Percentiles rank a stretch among this genome's conserved stretches.
Evolutionary conservation across 495 filamentous ascomycete species (phyloP).

Genomic region (Wilcoxina mikolae): DNA sequence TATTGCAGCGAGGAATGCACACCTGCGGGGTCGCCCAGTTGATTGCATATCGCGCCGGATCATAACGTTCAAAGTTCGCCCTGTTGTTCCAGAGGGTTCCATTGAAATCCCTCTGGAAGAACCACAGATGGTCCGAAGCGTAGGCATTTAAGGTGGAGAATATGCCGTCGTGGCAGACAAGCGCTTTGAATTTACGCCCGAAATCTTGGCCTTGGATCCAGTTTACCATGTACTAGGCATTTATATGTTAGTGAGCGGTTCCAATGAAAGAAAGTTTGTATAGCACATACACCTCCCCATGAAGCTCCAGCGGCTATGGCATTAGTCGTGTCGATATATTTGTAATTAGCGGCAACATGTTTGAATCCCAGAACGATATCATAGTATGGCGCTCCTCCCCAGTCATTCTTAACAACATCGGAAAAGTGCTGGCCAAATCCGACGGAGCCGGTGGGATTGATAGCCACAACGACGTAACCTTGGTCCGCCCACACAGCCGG

Average conservation of each 20-base stretch:
- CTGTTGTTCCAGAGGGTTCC: constrained; percentile 62
- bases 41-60: constrained; percentile 51
- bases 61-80: constrained; percentile 65
- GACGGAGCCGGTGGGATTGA: constrained; percentile 77
- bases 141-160: constrained; percentile 66
- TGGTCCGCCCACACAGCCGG: constrained; percentile 82
- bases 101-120: constrained; percentile 68
- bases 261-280: background rate
- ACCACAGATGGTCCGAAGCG: constrained; percentile 74
- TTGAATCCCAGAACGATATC: constrained; percentile 59
- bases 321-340: constrained; percentile 57
- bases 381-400: constrained; percentile 38
- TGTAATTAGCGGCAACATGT: constrained; percentile 52
- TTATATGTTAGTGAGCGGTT: background rate
- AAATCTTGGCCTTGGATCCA: constrained; percentile 59
- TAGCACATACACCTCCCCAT: constrained; percentile 49
- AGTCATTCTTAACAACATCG: constrained; percentile 59
- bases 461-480: constrained; percentile 64
- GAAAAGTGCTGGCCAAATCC: constrained; percentile 68
- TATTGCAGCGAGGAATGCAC: constrained; percentile 30
- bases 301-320: constrained; percentile 72
- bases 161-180: constrained; percentile 83
- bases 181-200: constrained; percentile 69
- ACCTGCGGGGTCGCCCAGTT: constrained; percentile 70
- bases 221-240: constrained; percentile 33